Evolutionary conservation across 805 yeast species (phyloP), one percentile per base, ranked within the genome.

Genomic region (Blastobotrys terrestris): DNA sequence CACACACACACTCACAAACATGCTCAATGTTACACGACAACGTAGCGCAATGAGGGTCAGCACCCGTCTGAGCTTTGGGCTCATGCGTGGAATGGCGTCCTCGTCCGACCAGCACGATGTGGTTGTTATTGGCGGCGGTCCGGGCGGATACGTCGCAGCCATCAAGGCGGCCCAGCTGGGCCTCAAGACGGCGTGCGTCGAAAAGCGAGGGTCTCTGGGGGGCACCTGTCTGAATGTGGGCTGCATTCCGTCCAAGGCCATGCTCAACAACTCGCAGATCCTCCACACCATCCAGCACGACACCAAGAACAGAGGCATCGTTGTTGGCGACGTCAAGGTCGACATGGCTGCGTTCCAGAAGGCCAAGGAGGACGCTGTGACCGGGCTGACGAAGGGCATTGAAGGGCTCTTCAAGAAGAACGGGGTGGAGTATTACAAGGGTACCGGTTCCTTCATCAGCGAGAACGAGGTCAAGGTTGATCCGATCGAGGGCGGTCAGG

Each of bases 211-310:
- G 46, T 74, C 82, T 45, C 80, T 95, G 58, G 99, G 99, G 58
- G 99, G 99, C 66, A 94, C 99, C 53, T 94, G 99, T 81, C 77
- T 95, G 65, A 94, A 94, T 72, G 98, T 94, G 51, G 99, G 99
- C 48, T 94, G 99, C 79, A 94, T 94, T 66, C 99, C 99, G 55
- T 94, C 99, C 60, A 94, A 94, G 74, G 87, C 99, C 3, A 73
- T 94, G 55, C 77, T 94, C 65, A 92, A 94, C 83, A 94, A 94
- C 79, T 87, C 98, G 15, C 96, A 90, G 56, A 71, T 92, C 61
- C 92, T 80, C 77, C 98, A 94, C 72, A 85, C 84, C 70, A 86
- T 94, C 72, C 77, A 82, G 71, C 85, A 82, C 66, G 99, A 94
- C 67, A 77, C 97, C 53, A 79, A 77, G 61, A 72, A 76, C 62